Conservation (phyloP, 108 stramenopile species). For the Stephanodiscus minutulus region DNA sequence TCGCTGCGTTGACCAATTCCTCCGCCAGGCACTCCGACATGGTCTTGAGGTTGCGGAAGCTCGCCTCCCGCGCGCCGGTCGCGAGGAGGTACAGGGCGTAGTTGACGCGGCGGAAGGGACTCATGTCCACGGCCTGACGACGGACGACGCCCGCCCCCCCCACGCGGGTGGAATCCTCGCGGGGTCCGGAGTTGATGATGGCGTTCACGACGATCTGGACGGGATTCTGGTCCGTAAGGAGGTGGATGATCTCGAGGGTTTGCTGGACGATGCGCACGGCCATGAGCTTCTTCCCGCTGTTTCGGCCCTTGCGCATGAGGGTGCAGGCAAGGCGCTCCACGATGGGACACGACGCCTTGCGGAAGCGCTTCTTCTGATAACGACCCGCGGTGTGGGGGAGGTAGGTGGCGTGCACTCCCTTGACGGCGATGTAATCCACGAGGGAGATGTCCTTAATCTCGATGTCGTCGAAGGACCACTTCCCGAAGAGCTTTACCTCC, state of each 20-base stretch:
- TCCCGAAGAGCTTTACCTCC: slow-evolving; percentile 96
- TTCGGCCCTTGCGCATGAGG: slow-evolving; percentile 98
- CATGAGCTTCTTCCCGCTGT: slow-evolving; percentile 99
- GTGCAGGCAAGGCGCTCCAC: slow-evolving; percentile 98
- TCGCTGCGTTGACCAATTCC: slow-evolving; percentile 99
- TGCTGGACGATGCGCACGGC: slow-evolving; percentile 98
- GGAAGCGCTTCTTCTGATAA: slow-evolving; percentile 99
- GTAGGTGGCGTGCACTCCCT: slow-evolving; percentile 97
- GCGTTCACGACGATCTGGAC: slow-evolving; percentile 99
- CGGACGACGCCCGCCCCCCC: slow-evolving; percentile 99
- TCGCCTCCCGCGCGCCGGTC: slow-evolving; percentile 97
- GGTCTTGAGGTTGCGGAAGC: slow-evolving; percentile 99
- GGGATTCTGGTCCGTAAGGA: slow-evolving; percentile 99
- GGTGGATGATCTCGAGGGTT: slow-evolving; percentile 99
- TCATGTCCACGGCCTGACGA: slow-evolving; percentile 99
- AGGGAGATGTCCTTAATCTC: slow-evolving; percentile 99
- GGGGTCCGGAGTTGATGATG: slow-evolving; percentile 99
- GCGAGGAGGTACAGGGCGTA: slow-evolving; percentile 98
- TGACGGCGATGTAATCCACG: slow-evolving; percentile 96
- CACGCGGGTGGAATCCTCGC: slow-evolving; percentile 99
- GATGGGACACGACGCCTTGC: slow-evolving; percentile 99
- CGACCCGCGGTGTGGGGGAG: slow-evolving; percentile 99
- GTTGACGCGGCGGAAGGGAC: slow-evolving; percentile 99
- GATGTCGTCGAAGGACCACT: slow-evolving; percentile 98
- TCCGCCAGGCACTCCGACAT: slow-evolving; percentile 99